Evolutionary conservation across 768 basidiomycete species (phyloP).

Genomic region (Omphalotus guepiniiformis): DNA sequence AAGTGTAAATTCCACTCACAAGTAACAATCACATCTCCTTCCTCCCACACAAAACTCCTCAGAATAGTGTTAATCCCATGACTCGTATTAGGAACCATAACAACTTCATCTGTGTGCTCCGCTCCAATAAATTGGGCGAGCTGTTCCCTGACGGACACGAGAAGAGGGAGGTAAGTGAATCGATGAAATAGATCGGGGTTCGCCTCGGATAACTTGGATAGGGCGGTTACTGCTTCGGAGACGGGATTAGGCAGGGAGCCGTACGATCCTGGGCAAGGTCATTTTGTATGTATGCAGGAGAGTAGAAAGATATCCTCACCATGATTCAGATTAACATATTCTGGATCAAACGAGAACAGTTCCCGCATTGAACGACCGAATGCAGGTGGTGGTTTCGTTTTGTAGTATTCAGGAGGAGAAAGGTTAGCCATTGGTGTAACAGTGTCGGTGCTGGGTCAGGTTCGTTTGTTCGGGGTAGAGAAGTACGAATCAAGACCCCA

Average conservation of each 20-base stretch:
- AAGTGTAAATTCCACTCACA: constrained; percentile 52
- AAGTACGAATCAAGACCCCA: too few relatives aligned
- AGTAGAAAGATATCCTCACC: constrained; percentile 34
- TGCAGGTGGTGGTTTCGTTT: too few relatives aligned
- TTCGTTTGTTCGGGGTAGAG: too few relatives aligned
- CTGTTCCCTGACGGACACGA: constrained; percentile 37
- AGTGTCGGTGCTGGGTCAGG: too few relatives aligned
- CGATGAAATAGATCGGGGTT: constrained; percentile 57
- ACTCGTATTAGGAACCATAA: constrained; percentile 58
- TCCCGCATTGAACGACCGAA: constrained; percentile 57
- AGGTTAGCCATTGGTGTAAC: too few relatives aligned
- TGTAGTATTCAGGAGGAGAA: too few relatives aligned
- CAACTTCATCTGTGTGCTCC: constrained; percentile 45
- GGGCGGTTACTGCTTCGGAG: constrained; percentile 35
- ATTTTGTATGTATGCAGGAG: background rate
- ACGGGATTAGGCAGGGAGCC: constrained; percentile 56
- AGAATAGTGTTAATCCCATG: constrained; percentile 65
- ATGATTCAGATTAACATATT: constrained; percentile 62
- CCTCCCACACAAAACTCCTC: constrained; percentile 61
- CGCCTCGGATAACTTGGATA: constrained; percentile 41
- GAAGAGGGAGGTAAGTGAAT: constrained; percentile 27
- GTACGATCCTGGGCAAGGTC: constrained; percentile 43
- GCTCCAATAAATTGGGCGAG: constrained; percentile 51
- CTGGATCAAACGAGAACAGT: constrained; percentile 52
- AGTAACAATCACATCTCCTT: constrained; percentile 61